phyloP scores from a whole-genome alignment of 306 rosid genomes.

The Begonia masoniana region DNA sequence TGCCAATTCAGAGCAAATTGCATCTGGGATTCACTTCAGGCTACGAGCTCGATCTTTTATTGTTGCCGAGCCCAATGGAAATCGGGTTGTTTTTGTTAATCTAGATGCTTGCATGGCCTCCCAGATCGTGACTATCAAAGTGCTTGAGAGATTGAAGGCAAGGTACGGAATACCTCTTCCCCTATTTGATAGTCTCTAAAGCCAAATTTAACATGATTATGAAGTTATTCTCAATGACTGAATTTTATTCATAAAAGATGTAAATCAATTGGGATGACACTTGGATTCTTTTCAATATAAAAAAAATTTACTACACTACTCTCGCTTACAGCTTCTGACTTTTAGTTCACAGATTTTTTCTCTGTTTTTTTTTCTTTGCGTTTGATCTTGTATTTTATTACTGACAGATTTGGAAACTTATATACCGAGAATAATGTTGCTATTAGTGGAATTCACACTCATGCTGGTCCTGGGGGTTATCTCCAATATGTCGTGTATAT shows the following conservation, averaged over 20 bases:
- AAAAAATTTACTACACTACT: too few species aligned
- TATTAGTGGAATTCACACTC: conserved; percentile 89
- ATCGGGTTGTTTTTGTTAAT: conserved; percentile 72
- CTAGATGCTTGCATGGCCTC: conserved; percentile 96
- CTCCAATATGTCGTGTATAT: conserved; percentile 78
- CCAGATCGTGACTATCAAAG: conserved; percentile 62
- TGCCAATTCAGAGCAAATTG: conserved; percentile 51
- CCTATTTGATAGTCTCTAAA: too few species aligned
- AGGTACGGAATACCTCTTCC: conserved; percentile 11
- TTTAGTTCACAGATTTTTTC: too few species aligned
- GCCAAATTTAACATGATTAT: too few species aligned
- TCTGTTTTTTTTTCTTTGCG: too few species aligned
- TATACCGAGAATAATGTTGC: conserved; percentile 81
- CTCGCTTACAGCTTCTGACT: too few species aligned
- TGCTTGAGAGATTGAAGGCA: conserved; percentile 66
- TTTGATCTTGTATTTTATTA: neutral
- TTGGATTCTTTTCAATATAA: too few species aligned
- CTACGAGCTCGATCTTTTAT: conserved; percentile 72
- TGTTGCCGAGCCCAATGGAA: conserved; percentile 58
- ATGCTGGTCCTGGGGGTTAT: conserved; percentile 98
- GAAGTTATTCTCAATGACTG: too few species aligned
- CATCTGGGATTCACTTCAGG: conserved; percentile 84
- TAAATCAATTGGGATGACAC: too few species aligned
- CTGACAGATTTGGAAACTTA: conserved; percentile 55
- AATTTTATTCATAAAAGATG: too few species aligned